A percentile compares a stretch with the other conserved stretches of the same genome.
Conservation (phyloP, 495 filamentous ascomycete genomes). For the Xylaria bambusicola region DNA sequence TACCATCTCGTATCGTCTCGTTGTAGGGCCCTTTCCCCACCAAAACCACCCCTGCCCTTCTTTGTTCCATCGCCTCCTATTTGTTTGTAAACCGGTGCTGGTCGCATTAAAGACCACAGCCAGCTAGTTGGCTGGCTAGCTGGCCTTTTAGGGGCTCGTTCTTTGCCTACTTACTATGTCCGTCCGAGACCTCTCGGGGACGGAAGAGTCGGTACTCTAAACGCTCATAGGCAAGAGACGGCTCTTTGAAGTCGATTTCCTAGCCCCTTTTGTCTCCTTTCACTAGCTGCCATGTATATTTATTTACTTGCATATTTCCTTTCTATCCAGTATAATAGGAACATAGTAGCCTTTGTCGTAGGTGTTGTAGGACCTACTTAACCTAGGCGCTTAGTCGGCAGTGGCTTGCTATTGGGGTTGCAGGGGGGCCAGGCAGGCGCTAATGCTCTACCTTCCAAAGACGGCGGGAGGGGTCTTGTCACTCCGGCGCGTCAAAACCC, state of each 20-base stretch:
- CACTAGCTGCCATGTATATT: too few relatives aligned
- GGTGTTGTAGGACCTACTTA: too few relatives aligned
- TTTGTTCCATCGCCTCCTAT: not conserved
- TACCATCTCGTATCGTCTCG: not conserved
- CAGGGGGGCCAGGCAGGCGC: not conserved
- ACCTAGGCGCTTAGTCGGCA: not conserved
- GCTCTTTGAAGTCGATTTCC: too few relatives aligned
- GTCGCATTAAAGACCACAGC: not conserved
- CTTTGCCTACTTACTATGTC: too few relatives aligned
- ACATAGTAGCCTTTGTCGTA: too few relatives aligned
- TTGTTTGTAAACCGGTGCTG: not conserved
- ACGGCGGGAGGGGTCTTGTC: conserved; percentile 18
- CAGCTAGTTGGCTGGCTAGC: too few relatives aligned
- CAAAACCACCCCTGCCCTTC: not conserved
- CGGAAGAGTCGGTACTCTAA: too few relatives aligned
- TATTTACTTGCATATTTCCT: too few relatives aligned
- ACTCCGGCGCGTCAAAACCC: not conserved
- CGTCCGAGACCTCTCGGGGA: too few relatives aligned
- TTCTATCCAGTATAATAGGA: too few relatives aligned
- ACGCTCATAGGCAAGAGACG: too few relatives aligned
- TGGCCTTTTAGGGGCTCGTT: not conserved
- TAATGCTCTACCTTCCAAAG: conserved; percentile 13
- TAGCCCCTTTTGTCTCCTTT: too few relatives aligned
- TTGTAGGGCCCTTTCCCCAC: not conserved
- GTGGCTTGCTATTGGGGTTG: conserved; percentile 1